Evolutionary conservation across 495 filamentous ascomycete species (phyloP).

Genomic region (Xylaria castorea): DNA sequence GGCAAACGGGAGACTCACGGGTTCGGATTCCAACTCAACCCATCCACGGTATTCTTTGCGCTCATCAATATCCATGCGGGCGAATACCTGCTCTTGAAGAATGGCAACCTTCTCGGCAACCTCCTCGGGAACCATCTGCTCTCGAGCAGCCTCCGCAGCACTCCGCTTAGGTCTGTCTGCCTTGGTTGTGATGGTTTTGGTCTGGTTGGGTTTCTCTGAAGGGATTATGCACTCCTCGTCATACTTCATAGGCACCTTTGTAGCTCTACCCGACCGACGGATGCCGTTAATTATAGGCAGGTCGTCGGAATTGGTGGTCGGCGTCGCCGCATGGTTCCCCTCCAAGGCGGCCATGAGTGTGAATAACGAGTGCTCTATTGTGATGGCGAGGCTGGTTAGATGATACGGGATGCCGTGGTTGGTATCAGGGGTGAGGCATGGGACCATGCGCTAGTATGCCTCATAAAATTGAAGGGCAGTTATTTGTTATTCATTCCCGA

Average conservation of each 20-base stretch:
- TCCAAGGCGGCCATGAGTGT: neutral
- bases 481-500: neutral
- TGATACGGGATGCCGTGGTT: neutral
- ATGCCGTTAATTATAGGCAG: neutral
- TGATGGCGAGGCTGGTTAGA: neutral
- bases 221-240: slow-evolving; percentile 33
- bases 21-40: slow-evolving; percentile 90
- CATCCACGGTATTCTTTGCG: slow-evolving; percentile 66
- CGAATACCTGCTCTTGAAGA: slow-evolving; percentile 46
- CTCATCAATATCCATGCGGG: slow-evolving; percentile 50
- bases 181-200: slow-evolving; percentile 5
- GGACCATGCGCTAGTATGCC: neutral
- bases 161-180: slow-evolving; percentile 46
- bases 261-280: slow-evolving; percentile 46
- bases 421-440: neutral
- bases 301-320: neutral
- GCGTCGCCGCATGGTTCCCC: neutral
- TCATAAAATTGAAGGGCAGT: neutral
- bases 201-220: slow-evolving; percentile 8
- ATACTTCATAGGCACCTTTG: slow-evolving; percentile 38
- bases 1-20: slow-evolving; percentile 59
- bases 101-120: slow-evolving; percentile 43
- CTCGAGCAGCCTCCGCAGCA: slow-evolving; percentile 36
- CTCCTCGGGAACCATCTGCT: slow-evolving; percentile 35
- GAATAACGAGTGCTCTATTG: neutral